These are phyloP conservation scores for Kalaharituber pfeilii DNA, from an alignment of 2,329 filamentous ascomycete genomes.

Conservation along the genomic window DNA sequence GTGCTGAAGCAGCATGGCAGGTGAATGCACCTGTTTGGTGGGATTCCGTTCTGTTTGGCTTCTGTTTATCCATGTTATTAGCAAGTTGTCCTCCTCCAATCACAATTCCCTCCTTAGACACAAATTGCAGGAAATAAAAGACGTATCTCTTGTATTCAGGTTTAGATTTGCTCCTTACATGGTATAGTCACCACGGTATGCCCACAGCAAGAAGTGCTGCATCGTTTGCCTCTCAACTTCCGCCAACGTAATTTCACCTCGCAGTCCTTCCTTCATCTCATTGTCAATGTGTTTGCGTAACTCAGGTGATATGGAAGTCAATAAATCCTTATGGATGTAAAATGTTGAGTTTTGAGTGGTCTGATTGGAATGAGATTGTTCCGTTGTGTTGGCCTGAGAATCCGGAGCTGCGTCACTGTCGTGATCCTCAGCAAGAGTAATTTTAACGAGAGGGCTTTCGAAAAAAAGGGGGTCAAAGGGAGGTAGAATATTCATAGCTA, in stretches of 20 bases:
- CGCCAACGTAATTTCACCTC: neutral
- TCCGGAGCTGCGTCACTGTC: neutral
- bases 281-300: neutral
- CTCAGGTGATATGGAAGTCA: neutral
- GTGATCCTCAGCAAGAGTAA: neutral
- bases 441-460: neutral
- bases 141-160: neutral
- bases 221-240: neutral
- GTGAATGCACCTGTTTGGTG: neutral
- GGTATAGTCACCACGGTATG: neutral
- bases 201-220: neutral
- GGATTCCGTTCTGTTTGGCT: neutral
- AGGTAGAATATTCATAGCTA: neutral
- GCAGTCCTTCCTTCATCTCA: neutral
- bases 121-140: neutral
- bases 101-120: neutral
- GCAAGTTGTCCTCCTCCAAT: neutral
- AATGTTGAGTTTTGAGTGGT: neutral
- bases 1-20: neutral
- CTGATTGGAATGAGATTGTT: too few species aligned
- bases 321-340: neutral
- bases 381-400: too few species aligned
- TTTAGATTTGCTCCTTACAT: neutral
- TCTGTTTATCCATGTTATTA: too few species aligned
- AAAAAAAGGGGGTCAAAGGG: neutral